Base-by-base conservation (phyloP, 495 filamentous ascomycete species). In the Penicillium dipodomyicola region DNA sequence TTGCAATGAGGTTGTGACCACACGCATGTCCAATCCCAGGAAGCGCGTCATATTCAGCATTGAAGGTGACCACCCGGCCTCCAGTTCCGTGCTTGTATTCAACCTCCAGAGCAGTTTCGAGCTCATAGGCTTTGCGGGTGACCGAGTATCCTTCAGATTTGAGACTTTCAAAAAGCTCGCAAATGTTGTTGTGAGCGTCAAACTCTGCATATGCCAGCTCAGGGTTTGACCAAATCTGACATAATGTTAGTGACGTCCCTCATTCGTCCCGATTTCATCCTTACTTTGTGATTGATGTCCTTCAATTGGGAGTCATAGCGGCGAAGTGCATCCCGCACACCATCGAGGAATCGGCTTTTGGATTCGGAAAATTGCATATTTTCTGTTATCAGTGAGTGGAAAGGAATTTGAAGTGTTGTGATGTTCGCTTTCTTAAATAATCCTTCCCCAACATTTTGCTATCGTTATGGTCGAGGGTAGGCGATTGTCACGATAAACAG, bases 51-150 rank as follows among this genome's bases (percentile, higher is more conserved):
- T 84, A 84, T 60, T 86, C 83, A 10, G 79, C 80, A 47, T 85
- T 85, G 61, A 82, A 85, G 0, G 74, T 77, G 14, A 87, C 71
- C 0, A 77, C 65, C 0, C 78, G 80, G 0, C 83, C 82, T 1
- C 64, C 63, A 1, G 49, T 59, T 12, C 79, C 80, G 17, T 70
- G 69, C 17, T 74, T 74, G 43, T 75, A 84, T 4, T 80, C 72
- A n/a, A 81, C 75, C 23, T 83, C 76, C 61, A 84, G 81, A 4
- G 84, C 79, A 2, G 84, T 87, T 8, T 73, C 65, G 19, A 86
- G 58, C 0, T 75, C 80, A 59, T 82, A 84, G 0, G 78, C 54
- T 22, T 72, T 67, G 0, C 77, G 76, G 5, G 63, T 69, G 2
- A 82, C 70, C n/a, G 52, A n/a, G 35, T 70, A 72, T 7, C 65